Evolutionary conservation across 169 alveolate species (phyloP).

Genomic region (Eimeria necatrix): DNA sequence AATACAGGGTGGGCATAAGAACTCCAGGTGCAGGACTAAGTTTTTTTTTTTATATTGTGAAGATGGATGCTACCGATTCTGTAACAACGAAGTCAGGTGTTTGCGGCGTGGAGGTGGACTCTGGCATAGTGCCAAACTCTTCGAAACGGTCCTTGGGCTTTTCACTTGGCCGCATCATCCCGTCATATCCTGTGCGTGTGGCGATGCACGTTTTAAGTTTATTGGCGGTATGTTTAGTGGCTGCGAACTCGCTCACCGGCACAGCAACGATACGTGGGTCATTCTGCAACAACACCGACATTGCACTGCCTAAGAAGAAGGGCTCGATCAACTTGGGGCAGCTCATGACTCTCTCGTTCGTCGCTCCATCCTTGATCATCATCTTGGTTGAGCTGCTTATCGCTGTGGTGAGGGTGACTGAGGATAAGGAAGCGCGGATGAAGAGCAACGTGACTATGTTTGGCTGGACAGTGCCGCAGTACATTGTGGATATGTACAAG

Average conservation of each 20-base stretch:
- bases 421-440: not conserved
- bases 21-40: too few species aligned
- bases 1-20: too few species aligned
- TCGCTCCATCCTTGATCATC: not conserved
- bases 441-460: not conserved
- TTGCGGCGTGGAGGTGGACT: not conserved
- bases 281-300: not conserved
- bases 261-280: not conserved
- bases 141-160: slow-evolving; percentile 1
- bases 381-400: not conserved
- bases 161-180: slow-evolving; percentile 10
- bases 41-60: not conserved
- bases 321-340: slow-evolving; percentile 13
- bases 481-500: not conserved
- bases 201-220: not conserved
- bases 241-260: not conserved
- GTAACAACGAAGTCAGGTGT: not conserved
- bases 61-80: not conserved
- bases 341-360: not conserved
- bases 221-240: not conserved
- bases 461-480: not conserved
- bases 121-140: not conserved
- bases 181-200: not conserved
- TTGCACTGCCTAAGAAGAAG: not conserved
- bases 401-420: not conserved